Conservation (phyloP, 176 grass and related monocot genomes). For the Pontederia paniculata region DNA sequence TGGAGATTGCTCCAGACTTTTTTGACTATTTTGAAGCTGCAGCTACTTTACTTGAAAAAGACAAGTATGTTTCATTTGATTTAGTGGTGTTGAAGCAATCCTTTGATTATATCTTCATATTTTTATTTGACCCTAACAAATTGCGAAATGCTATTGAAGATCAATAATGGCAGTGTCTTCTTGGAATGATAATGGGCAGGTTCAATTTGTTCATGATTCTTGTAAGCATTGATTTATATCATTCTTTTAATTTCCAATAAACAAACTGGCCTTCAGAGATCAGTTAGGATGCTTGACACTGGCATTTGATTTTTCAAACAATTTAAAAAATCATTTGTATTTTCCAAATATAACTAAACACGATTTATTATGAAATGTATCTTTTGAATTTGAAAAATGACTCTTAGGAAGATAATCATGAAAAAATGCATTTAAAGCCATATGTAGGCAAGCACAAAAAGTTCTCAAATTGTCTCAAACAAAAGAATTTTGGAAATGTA, state of each 20-base stretch:
- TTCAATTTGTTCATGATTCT: constrained; percentile 79
- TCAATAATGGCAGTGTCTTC: constrained; percentile 96
- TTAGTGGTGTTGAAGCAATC: constrained; percentile 9
- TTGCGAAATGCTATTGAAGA: constrained; percentile 33
- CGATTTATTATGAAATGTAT: no score
- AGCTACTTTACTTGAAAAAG: constrained; percentile 76
- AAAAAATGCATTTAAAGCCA: no score
- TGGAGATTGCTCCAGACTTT: constrained; percentile 94
- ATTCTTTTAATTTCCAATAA: not conserved
- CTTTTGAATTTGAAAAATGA: no score
- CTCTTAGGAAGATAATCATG: no score
- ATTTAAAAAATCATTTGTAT: no score
- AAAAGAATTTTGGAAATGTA: no score
- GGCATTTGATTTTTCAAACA: no score
- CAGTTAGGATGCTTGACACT: no score
- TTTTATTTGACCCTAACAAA: constrained; percentile 13
- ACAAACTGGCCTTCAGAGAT: not conserved
- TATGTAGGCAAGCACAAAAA: no score
- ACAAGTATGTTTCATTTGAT: constrained; percentile 51
- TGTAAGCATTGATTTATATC: constrained; percentile 24
- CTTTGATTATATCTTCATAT: constrained; percentile 3
- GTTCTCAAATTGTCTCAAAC: no score
- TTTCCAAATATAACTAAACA: no score
- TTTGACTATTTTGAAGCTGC: constrained; percentile 89
- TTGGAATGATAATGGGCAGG: constrained; percentile 97